Percentiles rank a stretch among this genome's conserved stretches.
Conservation (phyloP, 805 yeast species). For the Pichia rugopelliculosa region DNA sequence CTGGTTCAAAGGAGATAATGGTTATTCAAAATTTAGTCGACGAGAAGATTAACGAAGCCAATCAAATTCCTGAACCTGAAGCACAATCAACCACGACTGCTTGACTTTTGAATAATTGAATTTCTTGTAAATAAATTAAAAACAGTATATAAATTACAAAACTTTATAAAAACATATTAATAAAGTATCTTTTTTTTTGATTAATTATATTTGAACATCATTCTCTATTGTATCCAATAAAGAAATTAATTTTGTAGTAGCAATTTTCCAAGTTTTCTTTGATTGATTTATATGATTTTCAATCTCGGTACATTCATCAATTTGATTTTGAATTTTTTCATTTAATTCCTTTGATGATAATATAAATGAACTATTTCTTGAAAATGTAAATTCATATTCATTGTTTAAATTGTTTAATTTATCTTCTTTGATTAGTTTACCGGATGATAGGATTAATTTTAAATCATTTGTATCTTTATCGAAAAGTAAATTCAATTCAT, state of each 20-base stretch:
- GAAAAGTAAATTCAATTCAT: constrained; percentile 23
- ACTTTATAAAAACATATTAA: neutral
- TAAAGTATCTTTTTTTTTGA: constrained; percentile 3
- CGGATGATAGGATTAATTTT: constrained; percentile 18
- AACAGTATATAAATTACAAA: neutral
- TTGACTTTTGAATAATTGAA: neutral
- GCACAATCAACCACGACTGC: neutral
- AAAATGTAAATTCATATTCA: constrained; percentile 20
- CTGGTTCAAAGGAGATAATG: constrained; percentile 29
- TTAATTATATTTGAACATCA: constrained; percentile 1
- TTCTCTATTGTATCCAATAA: constrained; percentile 2
- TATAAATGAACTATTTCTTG: constrained; percentile 15
- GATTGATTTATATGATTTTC: constrained; percentile 14
- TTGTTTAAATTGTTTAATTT: constrained; percentile 11
- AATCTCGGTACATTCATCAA: constrained; percentile 21
- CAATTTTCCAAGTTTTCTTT: constrained; percentile 21
- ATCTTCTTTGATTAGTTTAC: constrained; percentile 15
- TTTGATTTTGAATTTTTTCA: constrained; percentile 17
- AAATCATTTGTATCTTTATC: constrained; percentile 21
- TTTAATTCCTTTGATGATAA: constrained; percentile 17
- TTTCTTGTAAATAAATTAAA: constrained; percentile 1
- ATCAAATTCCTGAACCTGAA: constrained; percentile 10
- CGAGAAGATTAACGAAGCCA: constrained; percentile 24
- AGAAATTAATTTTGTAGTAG: constrained; percentile 12
- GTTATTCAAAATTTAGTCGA: constrained; percentile 30